Evolutionary conservation across 2,329 filamentous ascomycete genomes (phyloP).

Genomic region (Aureobasidium mangrovei): DNA sequence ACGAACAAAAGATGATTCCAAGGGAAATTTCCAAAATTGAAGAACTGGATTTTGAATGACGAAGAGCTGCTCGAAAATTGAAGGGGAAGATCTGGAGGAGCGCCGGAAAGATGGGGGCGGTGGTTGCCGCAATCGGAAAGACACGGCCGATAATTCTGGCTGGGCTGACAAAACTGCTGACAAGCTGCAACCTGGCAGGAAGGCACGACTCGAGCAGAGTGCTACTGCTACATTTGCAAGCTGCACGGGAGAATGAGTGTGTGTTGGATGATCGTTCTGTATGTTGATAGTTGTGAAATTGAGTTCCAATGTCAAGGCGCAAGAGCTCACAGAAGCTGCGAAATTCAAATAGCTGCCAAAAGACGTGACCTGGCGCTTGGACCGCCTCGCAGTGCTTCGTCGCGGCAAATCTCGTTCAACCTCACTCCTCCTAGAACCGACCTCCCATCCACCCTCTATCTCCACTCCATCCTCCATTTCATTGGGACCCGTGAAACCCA

Average conservation of each 20-base stretch:
- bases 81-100: too few species aligned
- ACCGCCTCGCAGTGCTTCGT: slow-evolving; percentile 7
- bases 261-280: not conserved
- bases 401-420: slow-evolving; percentile 13
- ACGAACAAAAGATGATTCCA: not conserved
- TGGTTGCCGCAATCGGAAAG: slow-evolving; percentile 1
- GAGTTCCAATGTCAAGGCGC: not conserved
- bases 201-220: not conserved
- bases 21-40: too few species aligned
- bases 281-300: not conserved
- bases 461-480: slow-evolving; percentile 16
- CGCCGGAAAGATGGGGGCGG: not conserved
- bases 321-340: not conserved
- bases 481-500: slow-evolving; percentile 15
- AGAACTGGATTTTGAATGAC: too few species aligned
- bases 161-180: slow-evolving; percentile 8
- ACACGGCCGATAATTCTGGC: slow-evolving; percentile 10
- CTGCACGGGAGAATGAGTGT: not conserved
- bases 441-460: slow-evolving; percentile 16
- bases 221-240: not conserved
- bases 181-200: not conserved
- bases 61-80: too few species aligned
- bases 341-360: slow-evolving; percentile 14
- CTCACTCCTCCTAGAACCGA: slow-evolving; percentile 14
- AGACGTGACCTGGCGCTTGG: slow-evolving; percentile 4